Evolutionary conservation across 2,329 filamentous ascomycete species (phyloP).

Genomic region (Fusarium tricinctum): DNA sequence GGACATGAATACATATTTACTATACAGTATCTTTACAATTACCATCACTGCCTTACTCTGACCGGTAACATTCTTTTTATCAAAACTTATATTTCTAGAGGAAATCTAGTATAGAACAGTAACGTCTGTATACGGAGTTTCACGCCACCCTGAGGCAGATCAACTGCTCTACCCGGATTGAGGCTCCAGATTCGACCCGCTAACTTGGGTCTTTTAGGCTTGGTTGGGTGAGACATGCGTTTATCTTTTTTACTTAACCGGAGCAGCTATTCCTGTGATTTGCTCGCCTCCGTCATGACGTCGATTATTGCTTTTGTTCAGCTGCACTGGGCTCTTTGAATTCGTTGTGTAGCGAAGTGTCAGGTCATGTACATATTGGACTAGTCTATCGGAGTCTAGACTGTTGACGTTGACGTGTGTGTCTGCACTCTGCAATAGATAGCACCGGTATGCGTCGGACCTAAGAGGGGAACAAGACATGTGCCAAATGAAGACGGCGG

Average conservation of each 20-base stretch:
- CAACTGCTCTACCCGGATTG: constrained; percentile 2
- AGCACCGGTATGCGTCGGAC: constrained; percentile 7
- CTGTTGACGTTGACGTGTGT: constrained; percentile 16
- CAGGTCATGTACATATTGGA: background rate
- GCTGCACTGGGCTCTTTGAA: constrained; percentile 18
- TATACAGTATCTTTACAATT: no score
- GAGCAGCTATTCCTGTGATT: constrained; percentile 16
- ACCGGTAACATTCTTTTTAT: no score
- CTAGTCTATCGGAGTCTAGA: background rate
- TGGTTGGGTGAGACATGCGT: constrained; percentile 25
- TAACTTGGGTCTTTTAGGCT: background rate
- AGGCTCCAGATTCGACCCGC: constrained; percentile 22
- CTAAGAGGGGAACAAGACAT: constrained; percentile 13
- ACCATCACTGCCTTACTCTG: no score
- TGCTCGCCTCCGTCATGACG: constrained; percentile 17
- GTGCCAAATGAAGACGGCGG: constrained; percentile 36
- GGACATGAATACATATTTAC: no score
- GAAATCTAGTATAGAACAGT: no score
- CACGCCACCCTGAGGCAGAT: no score
- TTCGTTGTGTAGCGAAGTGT: background rate
- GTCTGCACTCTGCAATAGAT: no score
- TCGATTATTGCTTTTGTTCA: constrained; percentile 21
- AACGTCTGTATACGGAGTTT: no score
- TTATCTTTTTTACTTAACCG: background rate
- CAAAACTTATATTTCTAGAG: no score